These are phyloP conservation scores for Russula lepida DNA, from an alignment of 768 basidiomycete genomes.

Conservation along the genomic window DNA sequence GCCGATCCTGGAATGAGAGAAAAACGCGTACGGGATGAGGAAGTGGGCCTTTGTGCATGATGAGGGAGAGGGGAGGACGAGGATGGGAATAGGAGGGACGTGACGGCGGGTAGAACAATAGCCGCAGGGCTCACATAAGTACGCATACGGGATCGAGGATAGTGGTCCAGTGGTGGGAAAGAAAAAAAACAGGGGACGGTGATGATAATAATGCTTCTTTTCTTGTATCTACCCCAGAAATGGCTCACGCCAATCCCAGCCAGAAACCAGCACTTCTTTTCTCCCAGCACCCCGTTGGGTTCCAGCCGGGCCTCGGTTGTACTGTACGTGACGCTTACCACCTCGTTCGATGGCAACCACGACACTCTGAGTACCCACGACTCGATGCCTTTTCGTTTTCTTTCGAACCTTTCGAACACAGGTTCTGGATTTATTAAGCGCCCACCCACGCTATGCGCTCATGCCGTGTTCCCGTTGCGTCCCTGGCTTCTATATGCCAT, in stretches of 20 bases:
- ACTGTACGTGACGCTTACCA: too few species aligned
- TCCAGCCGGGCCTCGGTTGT: too few species aligned
- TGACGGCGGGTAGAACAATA: background rate
- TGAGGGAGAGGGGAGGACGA: background rate
- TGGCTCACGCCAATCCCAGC: background rate
- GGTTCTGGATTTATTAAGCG: too few species aligned
- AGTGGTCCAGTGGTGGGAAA: background rate
- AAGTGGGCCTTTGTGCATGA: conserved; percentile 2
- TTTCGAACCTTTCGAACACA: background rate
- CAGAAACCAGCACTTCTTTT: background rate
- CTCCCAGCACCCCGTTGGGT: too few species aligned
- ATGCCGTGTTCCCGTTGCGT: background rate
- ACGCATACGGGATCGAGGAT: background rate
- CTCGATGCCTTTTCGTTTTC: too few species aligned
- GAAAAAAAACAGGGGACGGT: background rate
- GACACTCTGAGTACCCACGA: too few species aligned
- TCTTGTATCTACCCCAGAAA: background rate
- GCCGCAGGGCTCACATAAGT: background rate
- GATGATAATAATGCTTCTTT: background rate
- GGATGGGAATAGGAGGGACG: background rate
- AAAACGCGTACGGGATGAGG: conserved; percentile 2
- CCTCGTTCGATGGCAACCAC: too few species aligned
- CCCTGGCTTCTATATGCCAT: conserved; percentile 5
- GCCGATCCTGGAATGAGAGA: background rate
- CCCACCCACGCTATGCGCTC: conserved; percentile 2